These are phyloP conservation scores for Tanacetum coccineum DNA, from an alignment of 129 eudicot species.

Conservation along the genomic window DNA sequence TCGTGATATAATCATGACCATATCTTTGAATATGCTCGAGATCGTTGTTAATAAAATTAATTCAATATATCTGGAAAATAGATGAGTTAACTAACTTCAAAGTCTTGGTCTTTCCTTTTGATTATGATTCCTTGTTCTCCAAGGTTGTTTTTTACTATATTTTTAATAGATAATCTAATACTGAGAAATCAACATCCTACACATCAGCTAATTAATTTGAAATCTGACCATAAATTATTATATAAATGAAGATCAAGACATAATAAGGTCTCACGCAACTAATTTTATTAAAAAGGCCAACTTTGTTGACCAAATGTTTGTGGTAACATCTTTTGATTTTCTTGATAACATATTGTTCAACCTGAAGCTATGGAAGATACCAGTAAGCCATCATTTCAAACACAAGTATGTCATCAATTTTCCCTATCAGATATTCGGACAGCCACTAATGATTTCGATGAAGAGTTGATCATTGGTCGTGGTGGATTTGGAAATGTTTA, in stretches of 20 bases:
- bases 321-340: neutral
- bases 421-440: constrained; percentile 37
- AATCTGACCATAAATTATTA: neutral
- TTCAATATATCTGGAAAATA: too few relatives aligned
- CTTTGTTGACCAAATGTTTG: constrained; percentile 3
- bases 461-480: constrained; percentile 33
- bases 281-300: neutral
- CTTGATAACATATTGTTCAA: neutral
- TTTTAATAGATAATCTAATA: too few relatives aligned
- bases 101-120: too few relatives aligned
- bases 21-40: too few relatives aligned
- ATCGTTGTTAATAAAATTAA: too few relatives aligned
- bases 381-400: neutral
- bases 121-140: too few relatives aligned
- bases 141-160: too few relatives aligned
- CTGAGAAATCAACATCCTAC: neutral
- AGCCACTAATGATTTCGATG: constrained; percentile 40
- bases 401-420: constrained; percentile 26
- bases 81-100: too few relatives aligned
- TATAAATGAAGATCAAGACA: neutral
- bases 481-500: constrained; percentile 58
- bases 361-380: constrained; percentile 8
- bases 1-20: too few relatives aligned
- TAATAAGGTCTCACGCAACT: constrained; percentile 11
- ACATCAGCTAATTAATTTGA: neutral